These are phyloP conservation scores for Phoma sp. DNA, from an alignment of 2,329 filamentous ascomycete genomes.

Conservation along the genomic window DNA sequence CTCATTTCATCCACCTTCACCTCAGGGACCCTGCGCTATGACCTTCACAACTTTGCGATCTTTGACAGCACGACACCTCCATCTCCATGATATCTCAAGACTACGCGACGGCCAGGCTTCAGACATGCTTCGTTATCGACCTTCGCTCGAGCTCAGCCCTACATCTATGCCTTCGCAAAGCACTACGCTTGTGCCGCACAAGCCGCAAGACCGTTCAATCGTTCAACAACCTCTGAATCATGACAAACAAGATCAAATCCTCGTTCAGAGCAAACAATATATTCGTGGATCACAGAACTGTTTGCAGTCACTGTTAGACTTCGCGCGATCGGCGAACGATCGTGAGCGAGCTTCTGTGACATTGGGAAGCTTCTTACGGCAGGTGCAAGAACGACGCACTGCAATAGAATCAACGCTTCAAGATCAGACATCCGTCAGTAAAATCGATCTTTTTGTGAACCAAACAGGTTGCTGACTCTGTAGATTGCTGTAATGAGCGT, in stretches of 20 bases:
- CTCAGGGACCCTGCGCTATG: not conserved
- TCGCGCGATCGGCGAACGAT: not conserved
- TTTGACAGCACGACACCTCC: not conserved
- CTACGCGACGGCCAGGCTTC: not conserved
- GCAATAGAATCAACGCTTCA: not conserved
- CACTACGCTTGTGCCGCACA: not conserved
- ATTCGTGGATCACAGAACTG: not conserved
- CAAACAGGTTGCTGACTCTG: not conserved
- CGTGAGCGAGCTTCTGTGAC: not conserved
- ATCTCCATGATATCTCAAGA: not conserved
- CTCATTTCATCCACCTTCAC: not conserved
- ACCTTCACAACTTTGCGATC: not conserved
- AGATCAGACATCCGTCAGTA: not conserved
- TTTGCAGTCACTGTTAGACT: not conserved
- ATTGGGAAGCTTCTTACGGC: not conserved
- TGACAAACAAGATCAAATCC: not conserved
- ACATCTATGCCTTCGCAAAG: not conserved
- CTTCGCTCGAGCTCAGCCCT: not conserved
- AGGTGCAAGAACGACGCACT: not conserved
- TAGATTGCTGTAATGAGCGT: not conserved
- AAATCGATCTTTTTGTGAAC: not conserved
- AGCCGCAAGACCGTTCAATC: not conserved
- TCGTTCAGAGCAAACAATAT: not conserved
- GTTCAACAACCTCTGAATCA: not conserved
- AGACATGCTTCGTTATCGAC: not conserved